A percentile compares a stretch with the other conserved stretches of the same genome.
These are phyloP conservation scores for Uromyces viciae-fabae DNA, from an alignment of 1,284 basidiomycete species.

Conservation along the genomic window DNA sequence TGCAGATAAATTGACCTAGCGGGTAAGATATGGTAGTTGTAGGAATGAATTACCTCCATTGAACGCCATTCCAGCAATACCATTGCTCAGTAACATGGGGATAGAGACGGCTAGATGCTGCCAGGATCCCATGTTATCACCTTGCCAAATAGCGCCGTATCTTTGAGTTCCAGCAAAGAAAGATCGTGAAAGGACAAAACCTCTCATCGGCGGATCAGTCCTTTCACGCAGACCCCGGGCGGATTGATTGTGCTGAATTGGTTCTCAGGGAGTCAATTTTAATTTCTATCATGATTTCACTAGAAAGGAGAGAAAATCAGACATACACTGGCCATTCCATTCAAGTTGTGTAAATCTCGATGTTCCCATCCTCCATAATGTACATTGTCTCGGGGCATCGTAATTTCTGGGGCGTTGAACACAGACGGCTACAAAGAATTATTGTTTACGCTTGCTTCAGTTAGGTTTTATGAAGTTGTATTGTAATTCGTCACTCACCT, in stretches of 20 bases:
- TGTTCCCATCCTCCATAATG: slow-evolving; percentile 96
- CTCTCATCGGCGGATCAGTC: slow-evolving; percentile 69
- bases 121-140: slow-evolving; percentile 96
- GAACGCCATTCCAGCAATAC: slow-evolving; percentile 90
- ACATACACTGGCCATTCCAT: slow-evolving; percentile 64
- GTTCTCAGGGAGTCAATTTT: background rate
- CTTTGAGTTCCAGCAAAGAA: slow-evolving; percentile 95
- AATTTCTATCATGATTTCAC: background rate
- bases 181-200: slow-evolving; percentile 89
- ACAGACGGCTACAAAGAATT: slow-evolving; percentile 70
- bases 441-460: background rate
- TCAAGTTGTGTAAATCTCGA: slow-evolving; percentile 89
- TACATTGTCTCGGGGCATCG: slow-evolving; percentile 88
- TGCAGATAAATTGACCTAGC: background rate
- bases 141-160: slow-evolving; percentile 97
- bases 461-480: background rate
- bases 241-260: slow-evolving; percentile 72
- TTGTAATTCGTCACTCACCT: slow-evolving; percentile 61
- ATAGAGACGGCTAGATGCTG: slow-evolving; percentile 90
- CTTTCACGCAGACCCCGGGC: slow-evolving; percentile 75
- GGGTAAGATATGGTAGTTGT: no score
- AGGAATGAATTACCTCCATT: slow-evolving; percentile 62
- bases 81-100: slow-evolving; percentile 87
- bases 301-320: background rate
- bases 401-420: slow-evolving; percentile 97